Evolutionary conservation across 2,329 filamentous ascomycete genomes (phyloP).

Genomic region (Moelleriella libera): DNA sequence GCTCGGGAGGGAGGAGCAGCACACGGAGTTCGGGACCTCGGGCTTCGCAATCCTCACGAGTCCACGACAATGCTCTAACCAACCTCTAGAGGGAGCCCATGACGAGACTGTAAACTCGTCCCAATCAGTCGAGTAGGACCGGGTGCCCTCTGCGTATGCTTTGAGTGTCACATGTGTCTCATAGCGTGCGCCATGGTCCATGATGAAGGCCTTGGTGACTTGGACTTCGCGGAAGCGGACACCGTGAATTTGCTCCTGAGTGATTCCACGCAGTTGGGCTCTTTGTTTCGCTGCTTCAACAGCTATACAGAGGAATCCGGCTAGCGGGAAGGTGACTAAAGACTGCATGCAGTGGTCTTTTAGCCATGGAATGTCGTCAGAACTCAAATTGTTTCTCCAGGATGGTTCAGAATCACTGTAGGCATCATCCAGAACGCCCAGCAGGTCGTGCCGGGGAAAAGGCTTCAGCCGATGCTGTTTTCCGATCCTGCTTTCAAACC

Average conservation of each 20-base stretch:
- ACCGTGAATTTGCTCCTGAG: conserved; percentile 8
- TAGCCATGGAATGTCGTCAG: conserved; percentile 40
- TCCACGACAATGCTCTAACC: conserved; percentile 44
- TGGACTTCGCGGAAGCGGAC: conserved; percentile 13
- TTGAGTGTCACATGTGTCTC: conserved; percentile 12
- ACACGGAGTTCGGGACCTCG: conserved; percentile 9
- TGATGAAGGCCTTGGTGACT: conserved; percentile 12
- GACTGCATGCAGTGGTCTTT: conserved; percentile 44
- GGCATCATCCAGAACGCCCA: conserved; percentile 28
- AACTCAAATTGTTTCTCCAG: conserved; percentile 32
- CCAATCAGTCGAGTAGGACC: conserved; percentile 28
- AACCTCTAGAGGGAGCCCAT: conserved; percentile 34
- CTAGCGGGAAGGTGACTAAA: conserved; percentile 38
- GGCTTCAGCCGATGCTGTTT: conserved; percentile 25
- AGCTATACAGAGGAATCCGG: conserved; percentile 37
- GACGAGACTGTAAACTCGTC: conserved; percentile 43
- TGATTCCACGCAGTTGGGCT: conserved; percentile 10
- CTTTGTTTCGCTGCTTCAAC: conserved; percentile 29
- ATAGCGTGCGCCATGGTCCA: conserved; percentile 11
- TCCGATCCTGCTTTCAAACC: conserved; percentile 30
- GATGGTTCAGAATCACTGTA: conserved; percentile 29
- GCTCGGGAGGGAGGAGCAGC: neutral
- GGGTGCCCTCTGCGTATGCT: conserved; percentile 13
- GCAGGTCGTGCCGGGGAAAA: conserved; percentile 27
- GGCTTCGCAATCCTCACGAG: conserved; percentile 23